Conservation (phyloP, 768 basidiomycete species). For the Boletus sp. region DNA sequence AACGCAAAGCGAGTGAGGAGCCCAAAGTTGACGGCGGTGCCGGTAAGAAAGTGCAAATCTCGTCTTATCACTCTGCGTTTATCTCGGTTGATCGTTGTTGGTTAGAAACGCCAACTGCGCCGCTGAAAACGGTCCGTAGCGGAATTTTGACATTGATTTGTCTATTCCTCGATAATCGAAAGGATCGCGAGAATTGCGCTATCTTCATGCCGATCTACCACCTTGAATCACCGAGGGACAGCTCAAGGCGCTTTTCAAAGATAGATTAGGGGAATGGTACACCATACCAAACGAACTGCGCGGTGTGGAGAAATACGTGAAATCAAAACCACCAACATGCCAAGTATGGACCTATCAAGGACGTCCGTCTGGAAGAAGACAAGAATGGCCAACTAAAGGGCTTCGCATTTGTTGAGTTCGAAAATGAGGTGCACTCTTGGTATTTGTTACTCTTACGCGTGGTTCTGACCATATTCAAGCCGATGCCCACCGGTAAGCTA, state of each 20-base stretch:
- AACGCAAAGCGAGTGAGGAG: constrained; percentile 63
- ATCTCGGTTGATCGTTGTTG: not conserved
- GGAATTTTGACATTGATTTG: not conserved
- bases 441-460: not conserved
- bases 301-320: constrained; percentile 90
- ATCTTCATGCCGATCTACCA: constrained; percentile 82
- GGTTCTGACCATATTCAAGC: constrained; percentile 41
- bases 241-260: constrained; percentile 75
- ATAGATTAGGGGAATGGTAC: constrained; percentile 38
- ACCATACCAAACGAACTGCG: constrained; percentile 11
- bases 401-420: constrained; percentile 92
- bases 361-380: constrained; percentile 75
- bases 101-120: constrained; percentile 44
- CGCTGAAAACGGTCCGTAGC: constrained; percentile 52
- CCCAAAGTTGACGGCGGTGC: constrained; percentile 39
- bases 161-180: constrained; percentile 27
- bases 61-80: not conserved
- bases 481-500: no score
- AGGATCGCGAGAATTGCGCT: constrained; percentile 94
- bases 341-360: constrained; percentile 83
- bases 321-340: constrained; percentile 68
- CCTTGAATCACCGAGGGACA: constrained; percentile 58
- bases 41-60: constrained; percentile 55
- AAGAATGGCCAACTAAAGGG: constrained; percentile 72
- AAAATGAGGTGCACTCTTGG: constrained; percentile 57